phyloP scores from a whole-genome alignment of 768 basidiomycete genomes.

The Boletus speciosus region DNA sequence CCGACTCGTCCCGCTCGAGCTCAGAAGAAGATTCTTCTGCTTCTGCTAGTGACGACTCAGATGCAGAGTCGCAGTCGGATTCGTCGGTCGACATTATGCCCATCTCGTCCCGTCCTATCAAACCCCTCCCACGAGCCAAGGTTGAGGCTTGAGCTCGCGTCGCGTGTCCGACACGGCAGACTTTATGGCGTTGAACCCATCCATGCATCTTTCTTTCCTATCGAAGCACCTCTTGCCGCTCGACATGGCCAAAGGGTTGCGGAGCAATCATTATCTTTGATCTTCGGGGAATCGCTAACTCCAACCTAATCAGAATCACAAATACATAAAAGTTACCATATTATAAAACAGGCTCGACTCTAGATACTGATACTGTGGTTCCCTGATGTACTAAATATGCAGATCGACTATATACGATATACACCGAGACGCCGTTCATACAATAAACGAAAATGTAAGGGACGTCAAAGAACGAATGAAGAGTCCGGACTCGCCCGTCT shows the following conservation, averaged over 20 bases:
- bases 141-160: slow-evolving; percentile 29
- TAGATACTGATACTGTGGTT: background rate
- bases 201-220: background rate
- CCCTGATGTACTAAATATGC: slow-evolving; percentile 7
- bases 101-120: slow-evolving; percentile 43
- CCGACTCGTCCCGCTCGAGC: slow-evolving; percentile 3
- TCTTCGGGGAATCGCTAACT: background rate
- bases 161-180: background rate
- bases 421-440: background rate
- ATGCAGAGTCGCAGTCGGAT: slow-evolving; percentile 12
- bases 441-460: background rate
- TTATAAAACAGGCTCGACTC: slow-evolving; percentile 4
- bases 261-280: background rate
- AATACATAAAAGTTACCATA: background rate
- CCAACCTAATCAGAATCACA: background rate
- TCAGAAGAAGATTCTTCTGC: slow-evolving; percentile 14
- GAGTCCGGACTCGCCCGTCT: background rate
- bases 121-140: slow-evolving; percentile 41
- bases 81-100: slow-evolving; percentile 34
- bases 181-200: background rate
- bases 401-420: slow-evolving; percentile 3
- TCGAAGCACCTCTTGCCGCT: background rate
- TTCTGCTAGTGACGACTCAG: slow-evolving; percentile 10
- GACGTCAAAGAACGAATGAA: background rate
- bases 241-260: background rate